Conservation (phyloP, 768 basidiomycete species). For the Dendrothele bispora region DNA sequence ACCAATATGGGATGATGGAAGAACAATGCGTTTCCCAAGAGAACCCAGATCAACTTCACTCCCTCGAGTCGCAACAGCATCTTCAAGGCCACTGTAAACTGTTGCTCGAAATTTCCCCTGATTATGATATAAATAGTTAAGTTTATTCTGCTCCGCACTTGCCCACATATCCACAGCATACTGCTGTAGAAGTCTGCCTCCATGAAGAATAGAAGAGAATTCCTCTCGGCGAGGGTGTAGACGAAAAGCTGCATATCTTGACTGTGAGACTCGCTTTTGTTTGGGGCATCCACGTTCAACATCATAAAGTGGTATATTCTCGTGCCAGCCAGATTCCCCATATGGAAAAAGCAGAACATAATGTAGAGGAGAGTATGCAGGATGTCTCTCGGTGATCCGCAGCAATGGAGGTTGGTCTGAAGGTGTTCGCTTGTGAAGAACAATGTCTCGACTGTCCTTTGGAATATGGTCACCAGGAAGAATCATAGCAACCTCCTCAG, state of each 20-base stretch:
- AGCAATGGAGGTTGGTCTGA: constrained; percentile 19
- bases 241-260: constrained; percentile 26
- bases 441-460: constrained; percentile 29
- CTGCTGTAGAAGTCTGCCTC: constrained; percentile 38
- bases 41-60: constrained; percentile 24
- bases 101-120: constrained; percentile 33
- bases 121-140: constrained; percentile 30
- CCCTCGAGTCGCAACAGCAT: constrained; percentile 23
- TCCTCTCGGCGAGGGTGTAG: constrained; percentile 23
- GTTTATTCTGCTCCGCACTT: constrained; percentile 33
- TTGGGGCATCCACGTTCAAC: background rate
- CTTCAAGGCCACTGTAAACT: constrained; percentile 29
- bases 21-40: constrained; percentile 31
- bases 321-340: constrained; percentile 39
- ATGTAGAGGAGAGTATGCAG: constrained; percentile 36
- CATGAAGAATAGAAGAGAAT: constrained; percentile 27
- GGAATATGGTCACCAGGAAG: constrained; percentile 29
- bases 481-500: constrained; percentile 42
- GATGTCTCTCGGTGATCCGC: constrained; percentile 32
- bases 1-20: constrained; percentile 44
- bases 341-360: constrained; percentile 45
- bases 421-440: constrained; percentile 20
- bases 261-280: constrained; percentile 22
- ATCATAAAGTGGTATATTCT: constrained; percentile 8
- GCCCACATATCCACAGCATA: constrained; percentile 40